Evolutionary conservation across 2,329 filamentous ascomycete species (phyloP).

Genomic region (Fusarium sp.): DNA sequence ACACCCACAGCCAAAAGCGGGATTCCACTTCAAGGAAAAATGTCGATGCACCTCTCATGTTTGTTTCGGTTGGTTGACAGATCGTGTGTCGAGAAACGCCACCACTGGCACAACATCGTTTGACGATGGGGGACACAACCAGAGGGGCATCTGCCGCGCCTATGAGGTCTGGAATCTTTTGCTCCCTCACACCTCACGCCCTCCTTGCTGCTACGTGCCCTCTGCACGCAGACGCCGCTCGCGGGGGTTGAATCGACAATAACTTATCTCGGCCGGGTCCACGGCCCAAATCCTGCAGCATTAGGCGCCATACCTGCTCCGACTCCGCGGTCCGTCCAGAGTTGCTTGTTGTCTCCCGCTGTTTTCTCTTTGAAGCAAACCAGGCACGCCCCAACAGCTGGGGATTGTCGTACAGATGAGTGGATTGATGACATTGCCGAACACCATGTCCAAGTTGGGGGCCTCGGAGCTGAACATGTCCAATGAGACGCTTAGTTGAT

Average conservation of each 20-base stretch:
- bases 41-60: background rate
- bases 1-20: background rate
- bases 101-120: background rate
- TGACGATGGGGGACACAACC: background rate
- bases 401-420: background rate
- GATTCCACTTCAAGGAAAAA: background rate
- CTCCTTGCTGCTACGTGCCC: conserved; percentile 16
- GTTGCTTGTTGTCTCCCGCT: conserved; percentile 27
- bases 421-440: conserved; percentile 4
- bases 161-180: conserved; percentile 4
- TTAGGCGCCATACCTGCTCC: conserved; percentile 21
- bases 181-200: conserved; percentile 16
- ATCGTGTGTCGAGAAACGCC: conserved; percentile 4
- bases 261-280: conserved; percentile 35
- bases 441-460: background rate
- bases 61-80: conserved; percentile 4
- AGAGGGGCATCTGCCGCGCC: conserved; percentile 1
- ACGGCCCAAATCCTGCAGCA: conserved; percentile 19
- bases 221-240: conserved; percentile 23
- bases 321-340: conserved; percentile 23
- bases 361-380: conserved; percentile 21
- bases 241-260: conserved; percentile 27
- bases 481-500: background rate
- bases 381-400: background rate
- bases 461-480: background rate